Evolutionary conservation across 176 grass and related monocot species (phyloP).

Genomic region (Carex littledalei): DNA sequence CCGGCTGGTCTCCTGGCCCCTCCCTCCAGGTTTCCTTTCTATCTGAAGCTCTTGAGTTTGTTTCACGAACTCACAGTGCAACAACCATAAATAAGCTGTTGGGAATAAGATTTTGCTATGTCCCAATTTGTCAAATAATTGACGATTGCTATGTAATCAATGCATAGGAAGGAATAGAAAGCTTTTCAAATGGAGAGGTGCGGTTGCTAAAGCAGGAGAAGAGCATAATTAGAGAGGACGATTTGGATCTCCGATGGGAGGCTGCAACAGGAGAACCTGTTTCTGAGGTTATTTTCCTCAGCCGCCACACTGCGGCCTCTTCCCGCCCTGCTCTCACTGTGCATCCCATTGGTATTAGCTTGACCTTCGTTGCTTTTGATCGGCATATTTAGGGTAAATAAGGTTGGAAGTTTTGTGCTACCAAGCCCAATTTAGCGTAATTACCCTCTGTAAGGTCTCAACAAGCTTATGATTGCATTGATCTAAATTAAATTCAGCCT

Average conservation of each 20-base stretch:
- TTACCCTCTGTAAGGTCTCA: not conserved
- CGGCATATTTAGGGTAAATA: not conserved
- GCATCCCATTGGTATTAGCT: conserved; percentile 67
- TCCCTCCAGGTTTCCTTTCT: conserved; percentile 26
- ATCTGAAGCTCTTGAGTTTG: not conserved
- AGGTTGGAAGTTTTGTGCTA: conserved; percentile 4
- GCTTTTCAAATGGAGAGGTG: conserved; percentile 43
- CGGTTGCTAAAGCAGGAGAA: conserved; percentile 38
- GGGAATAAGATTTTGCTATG: not conserved
- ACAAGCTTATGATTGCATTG: not conserved
- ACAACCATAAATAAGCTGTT: not conserved
- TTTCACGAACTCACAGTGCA: not conserved
- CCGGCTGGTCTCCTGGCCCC: conserved; percentile 43
- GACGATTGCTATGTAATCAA: not conserved
- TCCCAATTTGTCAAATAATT: not conserved
- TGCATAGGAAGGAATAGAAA: conserved; percentile 42
- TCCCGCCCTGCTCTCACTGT: conserved; percentile 70
- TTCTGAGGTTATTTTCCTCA: conserved; percentile 49
- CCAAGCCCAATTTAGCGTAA: not conserved
- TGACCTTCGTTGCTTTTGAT: not conserved
- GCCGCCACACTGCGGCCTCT: conserved; percentile 49
- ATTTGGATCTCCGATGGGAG: conserved; percentile 49
- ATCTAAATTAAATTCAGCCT: not conserved
- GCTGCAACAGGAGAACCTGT: conserved; percentile 38
- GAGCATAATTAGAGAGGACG: conserved; percentile 42